These are phyloP conservation scores for Ogataea paraovalis DNA, from an alignment of 805 yeast genomes.

Conservation along the genomic window DNA sequence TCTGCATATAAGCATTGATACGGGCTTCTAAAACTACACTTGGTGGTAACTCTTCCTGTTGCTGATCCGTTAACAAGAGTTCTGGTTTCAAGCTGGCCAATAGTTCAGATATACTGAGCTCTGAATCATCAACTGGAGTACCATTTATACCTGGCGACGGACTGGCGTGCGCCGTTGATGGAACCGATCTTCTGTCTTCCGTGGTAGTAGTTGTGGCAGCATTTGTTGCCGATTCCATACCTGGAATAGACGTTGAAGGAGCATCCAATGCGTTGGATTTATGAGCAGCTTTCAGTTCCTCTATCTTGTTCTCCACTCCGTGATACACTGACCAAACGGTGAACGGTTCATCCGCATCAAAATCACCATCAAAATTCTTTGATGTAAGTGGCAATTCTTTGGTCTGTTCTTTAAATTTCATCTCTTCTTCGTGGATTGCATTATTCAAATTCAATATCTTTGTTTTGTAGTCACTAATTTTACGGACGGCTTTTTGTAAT, in stretches of 20 bases:
- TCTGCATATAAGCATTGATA: constrained; percentile 71
- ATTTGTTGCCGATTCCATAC: constrained; percentile 6
- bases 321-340: constrained; percentile 58
- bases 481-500: constrained; percentile 41
- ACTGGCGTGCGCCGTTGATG: not conserved
- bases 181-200: too few species aligned
- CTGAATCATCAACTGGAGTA: not conserved
- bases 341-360: constrained; percentile 92
- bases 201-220: too few species aligned
- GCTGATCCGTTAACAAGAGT: constrained; percentile 7
- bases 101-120: constrained; percentile 4
- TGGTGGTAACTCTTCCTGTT: constrained; percentile 40
- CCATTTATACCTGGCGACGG: not conserved
- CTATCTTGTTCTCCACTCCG: constrained; percentile 41
- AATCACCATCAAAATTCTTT: constrained; percentile 48
- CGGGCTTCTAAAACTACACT: constrained; percentile 63
- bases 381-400: constrained; percentile 29
- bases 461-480: constrained; percentile 47
- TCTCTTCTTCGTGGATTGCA: constrained; percentile 62
- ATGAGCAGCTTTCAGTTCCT: constrained; percentile 21
- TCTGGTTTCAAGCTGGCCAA: constrained; percentile 10
- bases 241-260: not conserved
- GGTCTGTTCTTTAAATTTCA: constrained; percentile 42
- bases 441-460: constrained; percentile 55
- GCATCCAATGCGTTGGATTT: not conserved